Evolutionary conservation across 2,329 filamentous ascomycete species (phyloP).

Genomic region (Decorospora gaudefroyi): DNA sequence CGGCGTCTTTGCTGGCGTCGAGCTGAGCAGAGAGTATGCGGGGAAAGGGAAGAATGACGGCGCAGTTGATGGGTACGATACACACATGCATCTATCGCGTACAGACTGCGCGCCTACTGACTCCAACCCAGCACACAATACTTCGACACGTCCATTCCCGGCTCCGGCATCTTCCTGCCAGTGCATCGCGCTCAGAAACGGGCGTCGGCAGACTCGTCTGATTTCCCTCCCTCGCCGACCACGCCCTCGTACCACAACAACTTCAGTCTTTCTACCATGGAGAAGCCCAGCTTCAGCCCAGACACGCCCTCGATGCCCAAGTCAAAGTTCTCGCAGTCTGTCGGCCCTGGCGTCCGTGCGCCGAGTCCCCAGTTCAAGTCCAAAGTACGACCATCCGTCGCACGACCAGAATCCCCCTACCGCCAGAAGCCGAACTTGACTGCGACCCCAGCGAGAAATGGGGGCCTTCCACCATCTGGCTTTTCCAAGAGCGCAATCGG

Average conservation of each 20-base stretch:
- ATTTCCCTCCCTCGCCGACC: slow-evolving; percentile 69
- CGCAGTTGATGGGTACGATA: slow-evolving; percentile 84
- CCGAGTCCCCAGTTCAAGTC: slow-evolving; percentile 72
- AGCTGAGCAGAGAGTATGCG: slow-evolving; percentile 80
- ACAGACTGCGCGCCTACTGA: slow-evolving; percentile 14
- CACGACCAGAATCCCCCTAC: slow-evolving; percentile 84
- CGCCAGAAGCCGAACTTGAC: slow-evolving; percentile 58
- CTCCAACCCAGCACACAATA: slow-evolving; percentile 61
- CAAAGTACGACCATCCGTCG: slow-evolving; percentile 74
- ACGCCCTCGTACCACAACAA: slow-evolving; percentile 61
- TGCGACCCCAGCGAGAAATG: slow-evolving; percentile 57
- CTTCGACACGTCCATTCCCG: slow-evolving; percentile 76
- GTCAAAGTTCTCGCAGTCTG: slow-evolving; percentile 84
- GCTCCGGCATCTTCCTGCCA: slow-evolving; percentile 92
- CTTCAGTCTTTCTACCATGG: slow-evolving; percentile 63
- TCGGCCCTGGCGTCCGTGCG: slow-evolving; percentile 71
- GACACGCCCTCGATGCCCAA: slow-evolving; percentile 68
- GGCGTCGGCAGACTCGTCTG: slow-evolving; percentile 60
- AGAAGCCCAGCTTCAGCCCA: slow-evolving; percentile 45
- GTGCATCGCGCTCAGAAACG: slow-evolving; percentile 76
- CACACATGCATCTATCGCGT: background rate
- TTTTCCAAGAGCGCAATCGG: slow-evolving; percentile 59
- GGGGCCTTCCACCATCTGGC: slow-evolving; percentile 59
- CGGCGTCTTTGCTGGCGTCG: slow-evolving; percentile 89
- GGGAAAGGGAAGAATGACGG: slow-evolving; percentile 90